These are phyloP conservation scores for Tubosaeta sp. DNA, from an alignment of 768 basidiomycete species.

Conservation along the genomic window DNA sequence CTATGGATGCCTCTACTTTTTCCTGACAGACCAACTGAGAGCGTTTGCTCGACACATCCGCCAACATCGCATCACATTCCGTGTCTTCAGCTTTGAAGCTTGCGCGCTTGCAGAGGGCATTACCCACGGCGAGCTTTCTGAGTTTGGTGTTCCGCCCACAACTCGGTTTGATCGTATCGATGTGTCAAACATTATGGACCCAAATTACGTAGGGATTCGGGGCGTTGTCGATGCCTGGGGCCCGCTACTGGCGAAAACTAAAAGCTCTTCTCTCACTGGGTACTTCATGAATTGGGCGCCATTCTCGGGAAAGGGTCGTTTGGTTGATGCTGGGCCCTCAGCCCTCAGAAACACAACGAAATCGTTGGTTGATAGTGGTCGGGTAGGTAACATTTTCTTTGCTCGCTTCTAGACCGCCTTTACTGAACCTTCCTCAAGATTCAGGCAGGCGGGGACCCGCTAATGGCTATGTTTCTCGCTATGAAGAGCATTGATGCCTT, in stretches of 20 bases:
- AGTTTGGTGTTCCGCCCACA: constrained; percentile 20
- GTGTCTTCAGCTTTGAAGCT: constrained; percentile 35
- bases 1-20: constrained; percentile 49
- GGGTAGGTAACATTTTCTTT: constrained; percentile 6
- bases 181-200: constrained; percentile 46
- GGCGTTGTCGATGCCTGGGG: constrained; percentile 35
- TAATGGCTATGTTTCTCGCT: constrained; percentile 1
- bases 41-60: constrained; percentile 35
- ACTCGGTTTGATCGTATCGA: constrained; percentile 43
- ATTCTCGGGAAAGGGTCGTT: background rate
- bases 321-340: constrained; percentile 4
- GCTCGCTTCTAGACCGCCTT: background rate
- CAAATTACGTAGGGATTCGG: constrained; percentile 37
- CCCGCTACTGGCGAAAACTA: constrained; percentile 32
- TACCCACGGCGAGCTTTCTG: constrained; percentile 7
- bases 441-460: constrained; percentile 1
- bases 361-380: constrained; percentile 12
- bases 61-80: constrained; percentile 32
- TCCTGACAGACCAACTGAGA: constrained; percentile 37
- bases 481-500: constrained; percentile 16
- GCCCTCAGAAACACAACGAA: constrained; percentile 1
- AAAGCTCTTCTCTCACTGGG: constrained; percentile 34
- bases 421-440: constrained; percentile 9
- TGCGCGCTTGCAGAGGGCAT: constrained; percentile 38
- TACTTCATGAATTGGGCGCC: constrained; percentile 49